Evolutionary conservation across 306 rosid genomes (phyloP).

Genomic region (Glycine soja): DNA sequence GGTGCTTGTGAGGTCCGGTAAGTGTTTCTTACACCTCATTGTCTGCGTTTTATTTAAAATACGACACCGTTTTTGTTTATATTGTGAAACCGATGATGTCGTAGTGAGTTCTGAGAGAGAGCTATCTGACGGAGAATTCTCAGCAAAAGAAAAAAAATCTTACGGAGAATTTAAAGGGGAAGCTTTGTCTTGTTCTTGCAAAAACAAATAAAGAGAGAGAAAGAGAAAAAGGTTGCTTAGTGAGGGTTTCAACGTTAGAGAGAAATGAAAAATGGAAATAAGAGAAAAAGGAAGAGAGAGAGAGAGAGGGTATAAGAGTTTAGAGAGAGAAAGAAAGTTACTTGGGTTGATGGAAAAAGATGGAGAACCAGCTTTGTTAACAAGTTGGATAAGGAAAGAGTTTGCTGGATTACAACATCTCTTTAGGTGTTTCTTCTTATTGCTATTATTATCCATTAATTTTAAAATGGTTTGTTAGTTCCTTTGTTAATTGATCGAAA

Average conservation of each 20-base stretch:
- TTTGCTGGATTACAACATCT: slow-evolving; percentile 36
- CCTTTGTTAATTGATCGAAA: neutral
- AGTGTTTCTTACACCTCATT: slow-evolving; percentile 93
- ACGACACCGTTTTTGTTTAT: slow-evolving; percentile 38
- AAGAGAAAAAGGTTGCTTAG: slow-evolving; percentile 26
- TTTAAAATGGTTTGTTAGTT: neutral
- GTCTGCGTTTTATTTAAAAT: neutral
- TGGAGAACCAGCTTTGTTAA: slow-evolving; percentile 29
- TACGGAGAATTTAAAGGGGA: slow-evolving; percentile 42
- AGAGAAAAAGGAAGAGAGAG: neutral
- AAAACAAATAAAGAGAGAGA: neutral
- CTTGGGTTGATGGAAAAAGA: slow-evolving; percentile 36
- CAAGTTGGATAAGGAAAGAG: slow-evolving; percentile 14
- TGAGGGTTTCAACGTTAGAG: slow-evolving; percentile 40
- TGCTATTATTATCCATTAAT: neutral
- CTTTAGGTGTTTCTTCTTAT: neutral
- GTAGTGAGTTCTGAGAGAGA: neutral
- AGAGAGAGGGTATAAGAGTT: neutral
- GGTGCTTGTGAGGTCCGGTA: slow-evolving; percentile 64
- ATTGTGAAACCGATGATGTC: neutral
- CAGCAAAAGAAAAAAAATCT: too few relatives aligned
- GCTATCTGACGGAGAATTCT: slow-evolving; percentile 44
- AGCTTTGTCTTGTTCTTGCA: slow-evolving; percentile 48
- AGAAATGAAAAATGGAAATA: neutral
- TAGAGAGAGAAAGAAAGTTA: slow-evolving; percentile 39